Conservation (phyloP, 306 rosid species). For the Castanea crenata region DNA sequence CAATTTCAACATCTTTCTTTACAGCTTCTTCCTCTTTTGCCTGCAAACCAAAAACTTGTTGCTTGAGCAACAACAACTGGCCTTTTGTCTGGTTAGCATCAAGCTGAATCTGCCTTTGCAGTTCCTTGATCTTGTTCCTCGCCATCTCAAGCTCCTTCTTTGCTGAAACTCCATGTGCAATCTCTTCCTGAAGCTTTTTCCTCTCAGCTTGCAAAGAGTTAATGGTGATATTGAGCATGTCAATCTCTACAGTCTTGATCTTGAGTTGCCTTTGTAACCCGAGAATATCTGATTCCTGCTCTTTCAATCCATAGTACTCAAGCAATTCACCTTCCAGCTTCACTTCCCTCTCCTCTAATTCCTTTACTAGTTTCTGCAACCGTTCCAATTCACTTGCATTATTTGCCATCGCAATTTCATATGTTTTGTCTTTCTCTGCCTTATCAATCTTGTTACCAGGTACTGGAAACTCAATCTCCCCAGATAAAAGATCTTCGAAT, state of each 20-base stretch:
- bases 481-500: constrained; percentile 69
- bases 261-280: constrained; percentile 78
- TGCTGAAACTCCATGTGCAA: constrained; percentile 45
- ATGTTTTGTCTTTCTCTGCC: constrained; percentile 49
- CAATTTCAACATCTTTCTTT: constrained; percentile 70
- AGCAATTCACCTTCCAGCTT: constrained; percentile 90
- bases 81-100: constrained; percentile 87
- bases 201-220: constrained; percentile 86
- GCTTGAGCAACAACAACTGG: constrained; percentile 86
- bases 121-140: constrained; percentile 82
- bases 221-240: constrained; percentile 73
- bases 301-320: constrained; percentile 80
- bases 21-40: constrained; percentile 72
- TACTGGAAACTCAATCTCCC: constrained; percentile 80
- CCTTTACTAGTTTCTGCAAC: constrained; percentile 58
- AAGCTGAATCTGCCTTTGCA: constrained; percentile 88
- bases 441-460: constrained; percentile 31
- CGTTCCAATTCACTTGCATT: constrained; percentile 76
- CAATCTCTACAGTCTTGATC: constrained; percentile 71
- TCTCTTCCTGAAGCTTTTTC: constrained; percentile 79
- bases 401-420: constrained; percentile 76
- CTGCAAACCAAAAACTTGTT: constrained; percentile 79
- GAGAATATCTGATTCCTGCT: constrained; percentile 62
- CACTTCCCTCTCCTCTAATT: constrained; percentile 93
- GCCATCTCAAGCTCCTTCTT: constrained; percentile 82